Base-by-base conservation (phyloP, 2,329 filamentous ascomycete genomes). In the Ciborinia camelliae region DNA sequence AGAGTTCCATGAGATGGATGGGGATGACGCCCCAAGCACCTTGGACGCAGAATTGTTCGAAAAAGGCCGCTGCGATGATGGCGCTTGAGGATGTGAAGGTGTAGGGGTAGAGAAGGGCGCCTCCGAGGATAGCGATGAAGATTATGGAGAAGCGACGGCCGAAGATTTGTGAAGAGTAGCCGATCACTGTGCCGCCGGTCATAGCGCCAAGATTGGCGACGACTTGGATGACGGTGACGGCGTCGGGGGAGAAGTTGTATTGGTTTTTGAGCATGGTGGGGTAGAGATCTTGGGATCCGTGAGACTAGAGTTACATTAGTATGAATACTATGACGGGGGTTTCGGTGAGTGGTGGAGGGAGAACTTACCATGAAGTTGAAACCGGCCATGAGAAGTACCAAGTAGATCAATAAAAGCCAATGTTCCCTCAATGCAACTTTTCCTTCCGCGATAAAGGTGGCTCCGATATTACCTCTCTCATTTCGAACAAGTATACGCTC, bases 351-450 rank as follows among this genome's bases (percentile, higher is more conserved):
- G n/a, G 3, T 5, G 8, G 70, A 86, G 81, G 68, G 18, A 86
- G 73, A 83, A 84, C 89, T 85, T 71, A 90, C 86, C 90, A 95
- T 92, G 74, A 95, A 96, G 78, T 96, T 96, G 81, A 96, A 95
- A 4, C 91, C 91, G 1, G 91, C 89, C 91, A 96, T 96, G 47
- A 96, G 81, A 26, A 96, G 80, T 8, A 96, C 90, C 65, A 96
- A 81, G 77, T 97, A 97, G 43, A 87, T 79, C 64, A 97, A 80
- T 2, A 96, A 77, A 18, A 91, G 69, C 92, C 92, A 96, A 76
- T 96, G 91, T 14, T 86, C 84, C 76, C 86, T 88, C 37, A 96
- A 73, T 0, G 91, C 92, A 0, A 93, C 85, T 71, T 90, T 90
- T 67, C 90, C 91, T 77, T 96, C 91, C 0, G 82, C 78, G 32